These are phyloP conservation scores for Cryptosporidium muris DNA, from an alignment of 169 alveolate species.

Conservation along the genomic window DNA sequence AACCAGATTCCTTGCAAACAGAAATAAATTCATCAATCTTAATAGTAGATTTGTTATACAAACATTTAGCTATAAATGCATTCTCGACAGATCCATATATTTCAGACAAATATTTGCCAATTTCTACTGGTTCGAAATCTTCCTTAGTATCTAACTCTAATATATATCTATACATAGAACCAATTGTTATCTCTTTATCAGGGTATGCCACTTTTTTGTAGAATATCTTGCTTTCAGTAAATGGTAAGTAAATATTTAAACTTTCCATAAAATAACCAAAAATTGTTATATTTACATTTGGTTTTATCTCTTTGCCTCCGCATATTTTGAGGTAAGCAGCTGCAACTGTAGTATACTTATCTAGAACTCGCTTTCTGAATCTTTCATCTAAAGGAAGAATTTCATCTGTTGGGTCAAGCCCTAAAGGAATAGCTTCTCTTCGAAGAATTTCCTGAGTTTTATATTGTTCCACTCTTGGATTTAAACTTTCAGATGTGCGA, in stretches of 20 bases:
- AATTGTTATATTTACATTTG: slow-evolving; percentile 7
- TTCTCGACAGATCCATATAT: slow-evolving; percentile 33
- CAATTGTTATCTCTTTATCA: slow-evolving; percentile 19
- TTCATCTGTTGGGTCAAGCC: slow-evolving; percentile 18
- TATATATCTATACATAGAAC: slow-evolving; percentile 18
- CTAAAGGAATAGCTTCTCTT: slow-evolving; percentile 13
- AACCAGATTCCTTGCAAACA: slow-evolving; percentile 43
- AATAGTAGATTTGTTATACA: slow-evolving; percentile 25
- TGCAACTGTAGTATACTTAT: slow-evolving; percentile 22
- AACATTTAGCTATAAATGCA: slow-evolving; percentile 4
- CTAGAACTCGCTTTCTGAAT: slow-evolving; percentile 14
- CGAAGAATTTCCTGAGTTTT: too few species aligned
- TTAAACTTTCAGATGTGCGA: not conserved
- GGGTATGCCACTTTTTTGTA: slow-evolving; percentile 8
- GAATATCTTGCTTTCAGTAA: slow-evolving; percentile 31
- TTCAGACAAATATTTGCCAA: slow-evolving; percentile 18
- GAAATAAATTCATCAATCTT: slow-evolving; percentile 5
- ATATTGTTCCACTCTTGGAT: not conserved
- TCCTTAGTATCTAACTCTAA: not conserved
- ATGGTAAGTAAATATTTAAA: slow-evolving; percentile 38
- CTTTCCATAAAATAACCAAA: slow-evolving; percentile 54
- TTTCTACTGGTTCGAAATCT: slow-evolving; percentile 28
- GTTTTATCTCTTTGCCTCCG: slow-evolving; percentile 6
- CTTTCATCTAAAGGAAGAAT: slow-evolving; percentile 35
- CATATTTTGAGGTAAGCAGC: slow-evolving; percentile 27